phyloP scores from a whole-genome alignment of 2,329 filamentous ascomycete species.

The Lasiodiplodia citricola region DNA sequence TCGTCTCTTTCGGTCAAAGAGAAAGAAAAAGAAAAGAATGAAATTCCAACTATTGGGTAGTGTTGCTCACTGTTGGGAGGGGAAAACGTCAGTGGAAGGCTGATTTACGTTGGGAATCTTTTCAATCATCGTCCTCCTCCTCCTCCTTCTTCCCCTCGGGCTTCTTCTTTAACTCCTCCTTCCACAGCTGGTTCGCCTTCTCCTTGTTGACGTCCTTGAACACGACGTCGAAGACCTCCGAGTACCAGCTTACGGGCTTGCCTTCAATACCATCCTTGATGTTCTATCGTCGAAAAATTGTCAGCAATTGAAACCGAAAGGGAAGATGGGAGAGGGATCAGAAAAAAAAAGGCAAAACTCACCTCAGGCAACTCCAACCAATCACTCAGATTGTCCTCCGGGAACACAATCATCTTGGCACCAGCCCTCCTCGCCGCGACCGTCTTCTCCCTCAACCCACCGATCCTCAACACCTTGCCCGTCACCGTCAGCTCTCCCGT shows the following conservation, averaged over 20 bases:
- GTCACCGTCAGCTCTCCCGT: constrained; percentile 97
- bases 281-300: constrained; percentile 65
- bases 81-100: not conserved
- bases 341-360: constrained; percentile 50
- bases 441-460: constrained; percentile 94
- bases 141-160: constrained; percentile 28
- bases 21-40: not conserved
- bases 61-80: not conserved
- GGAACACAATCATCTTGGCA: constrained; percentile 93
- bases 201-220: constrained; percentile 81
- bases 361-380: constrained; percentile 98
- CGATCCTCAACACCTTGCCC: constrained; percentile 93
- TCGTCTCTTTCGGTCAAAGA: not conserved
- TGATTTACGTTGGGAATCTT: not conserved
- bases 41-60: not conserved
- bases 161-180: constrained; percentile 62
- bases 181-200: constrained; percentile 74
- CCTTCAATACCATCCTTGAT: constrained; percentile 97
- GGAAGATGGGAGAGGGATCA: constrained; percentile 3
- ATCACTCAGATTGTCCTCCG: constrained; percentile 92
- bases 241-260: constrained; percentile 90
- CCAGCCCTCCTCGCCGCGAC: constrained; percentile 92
- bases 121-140: constrained; percentile 16
- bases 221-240: constrained; percentile 88
- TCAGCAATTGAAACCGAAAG: not conserved